Conservation (phyloP, 2,329 filamentous ascomycete species). For the Colletotrichum sp. region DNA sequence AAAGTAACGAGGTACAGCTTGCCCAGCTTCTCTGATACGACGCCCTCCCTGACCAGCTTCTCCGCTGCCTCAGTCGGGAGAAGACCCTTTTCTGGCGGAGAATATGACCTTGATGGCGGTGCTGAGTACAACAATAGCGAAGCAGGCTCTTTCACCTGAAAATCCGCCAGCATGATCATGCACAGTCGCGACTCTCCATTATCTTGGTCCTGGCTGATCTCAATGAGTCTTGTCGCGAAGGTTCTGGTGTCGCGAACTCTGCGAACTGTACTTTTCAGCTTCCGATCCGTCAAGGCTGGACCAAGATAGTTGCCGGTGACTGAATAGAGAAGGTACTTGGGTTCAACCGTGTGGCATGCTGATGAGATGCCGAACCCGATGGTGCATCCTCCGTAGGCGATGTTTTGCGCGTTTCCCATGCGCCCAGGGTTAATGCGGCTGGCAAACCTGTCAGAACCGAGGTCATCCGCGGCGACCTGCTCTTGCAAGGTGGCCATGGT, state of each 20-base stretch:
- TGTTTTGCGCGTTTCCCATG: slow-evolving; percentile 34
- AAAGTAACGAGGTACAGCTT: slow-evolving; percentile 32
- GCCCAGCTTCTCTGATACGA: slow-evolving; percentile 25
- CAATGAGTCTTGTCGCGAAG: slow-evolving; percentile 52
- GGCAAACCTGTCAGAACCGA: slow-evolving; percentile 25
- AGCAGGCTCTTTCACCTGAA: slow-evolving; percentile 44
- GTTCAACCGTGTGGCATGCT: slow-evolving; percentile 41
- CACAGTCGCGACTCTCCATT: slow-evolving; percentile 41
- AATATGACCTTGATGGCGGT: slow-evolving; percentile 36
- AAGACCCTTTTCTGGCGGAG: slow-evolving; percentile 28
- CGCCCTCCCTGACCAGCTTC: slow-evolving; percentile 26
- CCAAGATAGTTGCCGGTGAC: slow-evolving; percentile 51
- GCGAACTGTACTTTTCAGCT: slow-evolving; percentile 39
- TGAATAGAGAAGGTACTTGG: slow-evolving; percentile 47
- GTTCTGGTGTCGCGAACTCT: slow-evolving; percentile 47
- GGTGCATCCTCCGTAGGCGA: slow-evolving; percentile 52
- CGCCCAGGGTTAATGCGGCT: slow-evolving; percentile 30
- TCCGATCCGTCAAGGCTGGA: slow-evolving; percentile 44
- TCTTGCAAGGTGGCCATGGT: slow-evolving; percentile 13
- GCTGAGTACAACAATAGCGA: slow-evolving; percentile 42
- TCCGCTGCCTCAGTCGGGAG: slow-evolving; percentile 19
- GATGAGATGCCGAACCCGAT: slow-evolving; percentile 44
- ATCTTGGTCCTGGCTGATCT: slow-evolving; percentile 45
- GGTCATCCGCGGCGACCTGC: slow-evolving; percentile 6
- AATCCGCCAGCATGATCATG: slow-evolving; percentile 50